Evolutionary conservation across 2,329 filamentous ascomycete genomes (phyloP), one percentile per base, ranked within the genome.

Genomic region (Diaporthe velutina): DNA sequence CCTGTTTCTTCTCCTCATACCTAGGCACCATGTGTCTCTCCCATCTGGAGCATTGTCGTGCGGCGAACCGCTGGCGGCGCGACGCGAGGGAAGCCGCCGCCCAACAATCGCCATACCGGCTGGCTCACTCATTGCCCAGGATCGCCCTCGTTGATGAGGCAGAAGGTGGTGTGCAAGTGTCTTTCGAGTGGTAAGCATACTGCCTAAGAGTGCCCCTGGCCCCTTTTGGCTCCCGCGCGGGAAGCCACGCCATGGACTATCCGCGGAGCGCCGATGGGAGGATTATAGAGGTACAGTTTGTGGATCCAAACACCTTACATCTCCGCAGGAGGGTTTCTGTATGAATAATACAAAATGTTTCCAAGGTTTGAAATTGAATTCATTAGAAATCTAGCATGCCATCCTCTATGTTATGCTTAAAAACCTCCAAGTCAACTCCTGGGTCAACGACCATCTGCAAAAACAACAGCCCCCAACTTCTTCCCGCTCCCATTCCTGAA

Each of bases 1-100:
- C 25, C n/a, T 19, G 25, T 35, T 4, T 1, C 9, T n/a, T 9
- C 42, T 33, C 22, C 5, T 9, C 10, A 17, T 15, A 35, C 35
- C 61, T 6, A 6, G 30, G n/a, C n/a, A n/a, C n/a, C n/a, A n/a
- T 50, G 19, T 5, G 3, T 12, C 7, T 45, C 57, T 17, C 25
- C 40, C 60, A 33, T 19, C 25, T 25, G 15, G 19, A 9, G 2
- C 28, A 12, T n/a, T 61, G 25, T 8, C 17, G 40, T 13, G 38
- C n/a, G 60, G 60, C 60, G 60, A 48, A 33, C 60, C 60, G 60
- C 60, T 15, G 60, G 40, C 60, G 38, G 9, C 38, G 25, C 40
- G 40, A 48, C 40, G 42, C 60, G 60, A 50, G 40, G 60, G 22
- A 30, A 50, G 19, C 19, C 28, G 28, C 42, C 42, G n/a, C 50